A percentile compares a stretch with the other conserved stretches of the same genome.
Evolutionary conservation across 1,284 basidiomycete species (phyloP).

Genomic region (Hortiboletus rubellus): DNA sequence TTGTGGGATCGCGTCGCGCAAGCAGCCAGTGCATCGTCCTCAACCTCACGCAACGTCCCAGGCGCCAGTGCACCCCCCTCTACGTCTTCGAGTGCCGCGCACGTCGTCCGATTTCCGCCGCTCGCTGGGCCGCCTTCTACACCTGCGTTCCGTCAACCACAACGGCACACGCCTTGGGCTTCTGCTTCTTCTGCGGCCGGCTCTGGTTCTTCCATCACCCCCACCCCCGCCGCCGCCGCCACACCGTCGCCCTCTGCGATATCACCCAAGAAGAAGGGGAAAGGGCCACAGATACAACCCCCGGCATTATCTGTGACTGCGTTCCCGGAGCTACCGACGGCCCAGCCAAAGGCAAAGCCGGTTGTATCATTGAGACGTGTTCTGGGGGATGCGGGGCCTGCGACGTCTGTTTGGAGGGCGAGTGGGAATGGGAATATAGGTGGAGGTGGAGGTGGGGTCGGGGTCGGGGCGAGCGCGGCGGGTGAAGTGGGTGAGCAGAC

Average conservation of each 20-base stretch:
- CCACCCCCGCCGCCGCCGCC: not conserved
- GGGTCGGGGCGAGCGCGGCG: not conserved
- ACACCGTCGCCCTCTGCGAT: not conserved
- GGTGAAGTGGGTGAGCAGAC: not conserved
- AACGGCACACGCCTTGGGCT: conserved; percentile 60
- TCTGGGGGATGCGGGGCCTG: conserved; percentile 52
- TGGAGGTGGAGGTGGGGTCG: not conserved
- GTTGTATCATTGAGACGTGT: conserved; percentile 69
- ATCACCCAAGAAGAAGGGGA: conserved; percentile 19
- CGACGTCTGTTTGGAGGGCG: conserved; percentile 51
- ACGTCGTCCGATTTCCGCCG: conserved; percentile 48
- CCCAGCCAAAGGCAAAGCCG: conserved; percentile 46
- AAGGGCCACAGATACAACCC: conserved; percentile 28
- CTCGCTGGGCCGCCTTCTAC: conserved; percentile 32
- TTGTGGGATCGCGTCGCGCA: conserved; percentile 88
- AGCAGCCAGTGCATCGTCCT: conserved; percentile 68
- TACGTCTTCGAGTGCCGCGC: conserved; percentile 16
- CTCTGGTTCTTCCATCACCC: conserved; percentile 8
- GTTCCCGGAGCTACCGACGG: conserved; percentile 71
- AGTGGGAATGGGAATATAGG: not conserved
- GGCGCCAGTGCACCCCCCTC: conserved; percentile 18
- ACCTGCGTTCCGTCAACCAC: conserved; percentile 34
- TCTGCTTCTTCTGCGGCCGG: conserved; percentile 30
- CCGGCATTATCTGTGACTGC: conserved; percentile 55
- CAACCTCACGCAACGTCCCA: conserved; percentile 34